Conservation (phyloP, 306 rosid species). For the Cicer chorassanicum region DNA sequence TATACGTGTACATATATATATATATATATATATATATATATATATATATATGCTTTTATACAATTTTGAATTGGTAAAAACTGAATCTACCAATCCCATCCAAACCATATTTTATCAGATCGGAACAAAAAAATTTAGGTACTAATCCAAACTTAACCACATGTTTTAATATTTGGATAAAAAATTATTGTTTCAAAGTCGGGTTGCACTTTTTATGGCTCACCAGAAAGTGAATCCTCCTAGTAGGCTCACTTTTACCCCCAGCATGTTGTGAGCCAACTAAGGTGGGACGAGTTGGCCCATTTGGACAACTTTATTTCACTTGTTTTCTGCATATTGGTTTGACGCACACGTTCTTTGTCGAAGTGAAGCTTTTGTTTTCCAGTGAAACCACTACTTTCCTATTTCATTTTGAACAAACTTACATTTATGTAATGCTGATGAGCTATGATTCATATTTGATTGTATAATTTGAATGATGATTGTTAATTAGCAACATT, state of each 20-base stretch:
- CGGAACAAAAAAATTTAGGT: neutral
- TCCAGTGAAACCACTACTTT: neutral
- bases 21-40: too few species aligned
- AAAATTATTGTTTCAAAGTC: neutral
- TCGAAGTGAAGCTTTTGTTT: neutral
- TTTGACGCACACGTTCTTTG: neutral
- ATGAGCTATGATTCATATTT: neutral
- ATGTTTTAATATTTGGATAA: neutral
- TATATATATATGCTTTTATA: neutral
- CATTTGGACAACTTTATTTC: neutral
- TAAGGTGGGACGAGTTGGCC: neutral
- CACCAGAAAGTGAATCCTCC: neutral
- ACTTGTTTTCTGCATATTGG: neutral
- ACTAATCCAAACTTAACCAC: neutral
- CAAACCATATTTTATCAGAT: neutral
- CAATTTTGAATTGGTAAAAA: neutral
- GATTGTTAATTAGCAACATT: neutral
- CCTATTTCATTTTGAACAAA: neutral
- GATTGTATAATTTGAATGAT: neutral
- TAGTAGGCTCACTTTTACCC: neutral
- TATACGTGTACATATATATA: too few species aligned
- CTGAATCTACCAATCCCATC: neutral
- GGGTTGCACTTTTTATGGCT: neutral
- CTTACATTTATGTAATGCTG: neutral
- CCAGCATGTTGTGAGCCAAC: conserved; percentile 33